Base-by-base conservation (phyloP, 2,329 filamentous ascomycete genomes). In the Colletotrichum abscissum region DNA sequence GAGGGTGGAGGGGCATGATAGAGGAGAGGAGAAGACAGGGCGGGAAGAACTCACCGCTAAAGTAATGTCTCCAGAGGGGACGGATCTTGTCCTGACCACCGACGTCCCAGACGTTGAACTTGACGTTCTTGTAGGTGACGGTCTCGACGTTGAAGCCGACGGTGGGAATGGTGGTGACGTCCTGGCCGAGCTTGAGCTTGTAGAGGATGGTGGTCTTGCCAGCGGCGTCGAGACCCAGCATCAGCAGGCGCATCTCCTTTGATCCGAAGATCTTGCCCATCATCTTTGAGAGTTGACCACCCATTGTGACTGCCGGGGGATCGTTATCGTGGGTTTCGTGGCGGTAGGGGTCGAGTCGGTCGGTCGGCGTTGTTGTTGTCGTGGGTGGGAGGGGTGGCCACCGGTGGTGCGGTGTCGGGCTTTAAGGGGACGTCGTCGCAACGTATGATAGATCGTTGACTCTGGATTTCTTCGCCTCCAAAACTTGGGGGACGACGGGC, bases 91-190 rank as follows among this genome's bases (percentile, higher is more conserved):
- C 96, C 89, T 98, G 96, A 77, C 96, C 96, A 85, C 96, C 96
- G 74, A 98, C 96, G 88, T 98, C 96, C 96, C 96, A 98, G 76
- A 98, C 96, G 80, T 97, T 98, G 89, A 98, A 98, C 86, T 98
- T 97, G 86, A 98, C 95, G 84, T 98, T 98, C 90, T 98, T 98
- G 89, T 98, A 98, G 78, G 95, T 97, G 80, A 98, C 95, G 5
- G 95, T 97, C 89, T 98, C 96, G 84, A 98, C 97, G 90, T 98
- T 98, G 90, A 98, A 98, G 78, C 96, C 97, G 79, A 99, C 97
- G 42, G 97, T 99, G 59, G 97, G 97, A 82, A 98, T 98, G 65
- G 97, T 98, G 75, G 97, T 98, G 80, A 98, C 95, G 82, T 97
- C 95, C 88, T 98, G 95, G 85, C 96, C 95, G 74, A 98, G 92